phyloP scores from a whole-genome alignment of 2,329 filamentous ascomycete genomes.

The Cordyceps tenuipes region DNA sequence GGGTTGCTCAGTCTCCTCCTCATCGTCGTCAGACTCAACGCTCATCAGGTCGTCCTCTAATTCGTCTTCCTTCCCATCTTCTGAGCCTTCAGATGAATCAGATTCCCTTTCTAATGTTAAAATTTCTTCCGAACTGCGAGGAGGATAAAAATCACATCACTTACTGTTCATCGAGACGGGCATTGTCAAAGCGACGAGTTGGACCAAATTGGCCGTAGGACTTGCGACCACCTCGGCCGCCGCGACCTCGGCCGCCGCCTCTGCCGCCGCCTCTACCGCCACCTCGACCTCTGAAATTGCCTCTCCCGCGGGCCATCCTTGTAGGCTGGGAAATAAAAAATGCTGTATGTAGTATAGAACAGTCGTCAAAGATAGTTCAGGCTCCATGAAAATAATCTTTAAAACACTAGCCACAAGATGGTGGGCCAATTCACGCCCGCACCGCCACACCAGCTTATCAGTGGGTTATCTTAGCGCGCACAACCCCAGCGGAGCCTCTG shows the following conservation, averaged over 20 bases:
- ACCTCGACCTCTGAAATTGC: constrained; percentile 25
- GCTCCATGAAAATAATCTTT: constrained; percentile 14
- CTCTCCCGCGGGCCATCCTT: constrained; percentile 30
- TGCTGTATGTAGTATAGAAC: constrained; percentile 14
- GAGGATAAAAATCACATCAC: constrained; percentile 16
- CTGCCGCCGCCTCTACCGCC: constrained; percentile 20
- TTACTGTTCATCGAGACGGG: constrained; percentile 27
- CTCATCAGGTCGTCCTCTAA: constrained; percentile 31
- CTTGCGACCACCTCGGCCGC: constrained; percentile 25
- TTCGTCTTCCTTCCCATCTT: constrained; percentile 19
- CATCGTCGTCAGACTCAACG: constrained; percentile 34
- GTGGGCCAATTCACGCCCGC: constrained; percentile 16
- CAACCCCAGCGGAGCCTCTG: constrained; percentile 36
- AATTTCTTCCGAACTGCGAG: not conserved
- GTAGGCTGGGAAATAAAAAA: not conserved
- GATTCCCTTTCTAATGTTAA: not conserved
- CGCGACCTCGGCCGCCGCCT: constrained; percentile 22
- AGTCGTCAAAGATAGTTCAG: constrained; percentile 21
- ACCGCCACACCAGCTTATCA: constrained; percentile 29
- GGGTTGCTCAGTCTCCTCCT: constrained; percentile 37
- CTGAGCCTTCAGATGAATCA: constrained; percentile 20
- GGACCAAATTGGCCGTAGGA: constrained; percentile 23
- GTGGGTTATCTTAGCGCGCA: constrained; percentile 46
- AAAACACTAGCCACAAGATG: constrained; percentile 25
- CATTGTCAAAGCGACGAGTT: constrained; percentile 28